These are phyloP conservation scores for Cryphonectria japonica DNA, from an alignment of 2,329 filamentous ascomycete genomes.

Conservation along the genomic window DNA sequence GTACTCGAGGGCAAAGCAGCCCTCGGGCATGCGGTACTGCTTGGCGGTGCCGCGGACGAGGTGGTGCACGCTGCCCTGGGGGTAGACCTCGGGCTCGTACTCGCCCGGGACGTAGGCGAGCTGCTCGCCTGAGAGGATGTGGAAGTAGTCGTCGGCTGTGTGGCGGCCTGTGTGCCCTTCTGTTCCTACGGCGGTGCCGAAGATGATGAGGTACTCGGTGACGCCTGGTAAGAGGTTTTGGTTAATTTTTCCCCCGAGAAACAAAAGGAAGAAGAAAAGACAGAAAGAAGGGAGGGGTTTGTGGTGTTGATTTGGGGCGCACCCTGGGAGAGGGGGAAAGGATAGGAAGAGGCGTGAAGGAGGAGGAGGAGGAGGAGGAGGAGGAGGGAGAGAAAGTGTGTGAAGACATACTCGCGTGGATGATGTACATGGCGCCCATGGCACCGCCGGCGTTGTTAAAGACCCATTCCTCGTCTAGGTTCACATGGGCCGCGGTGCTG, in stretches of 20 bases:
- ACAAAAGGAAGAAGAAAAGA: too few relatives aligned
- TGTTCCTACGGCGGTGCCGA: slow-evolving; percentile 80
- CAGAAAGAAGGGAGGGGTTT: slow-evolving; percentile 6
- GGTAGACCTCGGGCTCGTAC: slow-evolving; percentile 72
- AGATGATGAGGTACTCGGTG: slow-evolving; percentile 90
- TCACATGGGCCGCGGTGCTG: slow-evolving; percentile 60
- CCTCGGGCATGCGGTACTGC: slow-evolving; percentile 78
- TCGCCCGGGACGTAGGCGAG: slow-evolving; percentile 72
- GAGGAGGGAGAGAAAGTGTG: not conserved
- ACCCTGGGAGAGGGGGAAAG: not conserved
- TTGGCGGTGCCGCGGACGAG: slow-evolving; percentile 72
- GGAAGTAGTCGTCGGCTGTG: slow-evolving; percentile 93
- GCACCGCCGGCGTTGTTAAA: slow-evolving; percentile 92
- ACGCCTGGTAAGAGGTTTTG: slow-evolving; percentile 52
- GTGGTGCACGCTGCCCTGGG: slow-evolving; percentile 71
- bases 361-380: not conserved
- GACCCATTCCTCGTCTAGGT: slow-evolving; percentile 78
- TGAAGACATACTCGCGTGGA: slow-evolving; percentile 72
- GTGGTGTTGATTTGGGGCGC: not conserved
- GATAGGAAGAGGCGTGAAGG: too few relatives aligned
- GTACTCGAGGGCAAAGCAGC: slow-evolving; percentile 82
- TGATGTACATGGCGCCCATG: slow-evolving; percentile 90
- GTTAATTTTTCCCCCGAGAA: not conserved
- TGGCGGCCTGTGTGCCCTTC: slow-evolving; percentile 88
- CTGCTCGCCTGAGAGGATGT: slow-evolving; percentile 81